Evolutionary conservation across 805 yeast genomes (phyloP).

Genomic region (Suhomyces prunicola): DNA sequence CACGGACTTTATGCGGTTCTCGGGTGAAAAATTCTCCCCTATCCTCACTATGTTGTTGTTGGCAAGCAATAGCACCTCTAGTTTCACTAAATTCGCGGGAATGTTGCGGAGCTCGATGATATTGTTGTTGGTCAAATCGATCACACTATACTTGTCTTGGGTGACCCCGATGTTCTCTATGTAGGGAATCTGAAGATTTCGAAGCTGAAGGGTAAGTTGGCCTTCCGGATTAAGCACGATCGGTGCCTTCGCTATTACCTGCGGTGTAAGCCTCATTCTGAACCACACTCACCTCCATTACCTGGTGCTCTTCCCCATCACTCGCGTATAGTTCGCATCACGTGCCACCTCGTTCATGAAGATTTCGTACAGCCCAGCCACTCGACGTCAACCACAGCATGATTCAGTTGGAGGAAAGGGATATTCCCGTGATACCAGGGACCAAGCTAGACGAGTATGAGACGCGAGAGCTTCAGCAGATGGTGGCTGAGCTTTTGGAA

Average conservation of each 20-base stretch:
- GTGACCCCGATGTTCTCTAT: slow-evolving; percentile 36
- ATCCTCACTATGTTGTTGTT: slow-evolving; percentile 55
- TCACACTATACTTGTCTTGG: slow-evolving; percentile 39
- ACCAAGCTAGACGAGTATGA: slow-evolving; percentile 69
- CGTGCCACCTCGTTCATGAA: neutral
- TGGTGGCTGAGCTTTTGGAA: slow-evolving; percentile 63
- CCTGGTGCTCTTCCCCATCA: neutral
- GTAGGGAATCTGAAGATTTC: slow-evolving; percentile 29
- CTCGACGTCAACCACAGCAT: slow-evolving; percentile 11
- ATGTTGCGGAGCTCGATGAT: slow-evolving; percentile 52
- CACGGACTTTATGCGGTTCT: slow-evolving; percentile 45
- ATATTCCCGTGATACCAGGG: slow-evolving; percentile 87
- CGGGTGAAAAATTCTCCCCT: slow-evolving; percentile 29
- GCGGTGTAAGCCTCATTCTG: slow-evolving; percentile 35
- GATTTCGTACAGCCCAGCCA: neutral
- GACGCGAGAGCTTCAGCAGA: slow-evolving; percentile 60
- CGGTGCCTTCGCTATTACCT: slow-evolving; percentile 28
- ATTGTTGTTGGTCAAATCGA: slow-evolving; percentile 78
- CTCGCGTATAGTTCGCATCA: neutral
- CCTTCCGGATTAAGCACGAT: slow-evolving; percentile 34
- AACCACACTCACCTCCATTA: neutral
- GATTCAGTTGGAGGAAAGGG: slow-evolving; percentile 44
- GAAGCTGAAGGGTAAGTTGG: slow-evolving; percentile 32
- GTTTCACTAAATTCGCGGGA: slow-evolving; percentile 37
- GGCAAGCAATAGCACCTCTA: slow-evolving; percentile 56